Evolutionary conservation across 257 asterid species (phyloP).

Genomic region (Cinchona pubescens): DNA sequence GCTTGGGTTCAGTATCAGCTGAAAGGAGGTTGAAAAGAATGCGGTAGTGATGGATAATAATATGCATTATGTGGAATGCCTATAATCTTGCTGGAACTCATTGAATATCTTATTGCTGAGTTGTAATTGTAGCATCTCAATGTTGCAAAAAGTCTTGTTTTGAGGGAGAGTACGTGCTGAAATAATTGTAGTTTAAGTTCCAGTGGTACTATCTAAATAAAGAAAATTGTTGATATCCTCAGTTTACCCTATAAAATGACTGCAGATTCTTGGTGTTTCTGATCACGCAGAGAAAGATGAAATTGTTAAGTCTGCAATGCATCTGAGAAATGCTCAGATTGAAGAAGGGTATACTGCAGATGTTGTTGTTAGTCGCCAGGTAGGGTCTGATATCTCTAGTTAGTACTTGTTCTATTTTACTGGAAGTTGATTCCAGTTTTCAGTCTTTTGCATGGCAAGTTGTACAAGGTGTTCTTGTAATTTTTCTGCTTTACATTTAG

Average conservation of each 20-base stretch:
- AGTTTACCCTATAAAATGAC: slow-evolving; percentile 3
- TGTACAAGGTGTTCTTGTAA: neutral
- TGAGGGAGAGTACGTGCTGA: neutral
- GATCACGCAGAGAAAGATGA: slow-evolving; percentile 94
- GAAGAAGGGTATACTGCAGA: slow-evolving; percentile 96
- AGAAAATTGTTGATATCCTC: neutral
- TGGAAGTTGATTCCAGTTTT: neutral
- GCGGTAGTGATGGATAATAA: neutral
- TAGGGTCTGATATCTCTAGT: slow-evolving; percentile 18
- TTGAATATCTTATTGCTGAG: neutral
- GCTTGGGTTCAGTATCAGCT: neutral
- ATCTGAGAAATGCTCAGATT: slow-evolving; percentile 73
- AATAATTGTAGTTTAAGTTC: neutral
- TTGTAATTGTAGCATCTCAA: neutral
- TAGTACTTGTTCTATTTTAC: slow-evolving; percentile 6
- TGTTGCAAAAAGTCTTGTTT: neutral
- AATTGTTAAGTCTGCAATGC: slow-evolving; percentile 84
- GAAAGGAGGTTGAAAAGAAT: neutral
- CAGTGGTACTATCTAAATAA: neutral
- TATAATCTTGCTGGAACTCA: neutral
- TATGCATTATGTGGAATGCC: neutral
- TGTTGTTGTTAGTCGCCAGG: slow-evolving; percentile 84
- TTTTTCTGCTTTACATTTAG: neutral
- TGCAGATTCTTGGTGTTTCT: slow-evolving; percentile 85
- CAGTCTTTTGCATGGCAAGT: slow-evolving; percentile 14